Percentiles rank a stretch among this genome's conserved stretches.
These are phyloP conservation scores for Blakeslea trispora DNA, from an alignment of 371 early-diverging fungal species.

Conservation along the genomic window DNA sequence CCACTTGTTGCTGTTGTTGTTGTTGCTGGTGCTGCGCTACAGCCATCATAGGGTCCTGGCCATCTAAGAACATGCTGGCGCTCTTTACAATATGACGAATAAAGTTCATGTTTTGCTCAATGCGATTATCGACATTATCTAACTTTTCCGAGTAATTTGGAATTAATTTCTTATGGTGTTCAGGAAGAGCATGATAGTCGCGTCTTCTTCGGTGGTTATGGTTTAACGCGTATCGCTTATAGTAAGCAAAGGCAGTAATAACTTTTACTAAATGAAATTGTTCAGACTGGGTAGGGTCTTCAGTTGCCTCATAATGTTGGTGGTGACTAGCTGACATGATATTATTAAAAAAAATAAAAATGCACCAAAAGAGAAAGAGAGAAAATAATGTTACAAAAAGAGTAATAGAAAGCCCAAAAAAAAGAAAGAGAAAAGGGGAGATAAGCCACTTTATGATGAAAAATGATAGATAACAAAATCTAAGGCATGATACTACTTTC, in stretches of 20 bases:
- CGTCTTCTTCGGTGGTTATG: constrained; percentile 72
- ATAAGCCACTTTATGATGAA: not conserved
- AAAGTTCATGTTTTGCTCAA: constrained; percentile 49
- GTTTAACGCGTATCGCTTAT: constrained; percentile 67
- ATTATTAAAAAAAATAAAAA: not conserved
- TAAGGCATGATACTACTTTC: not conserved
- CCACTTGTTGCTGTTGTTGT: constrained; percentile 1
- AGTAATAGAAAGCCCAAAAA: not conserved
- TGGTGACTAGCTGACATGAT: not conserved
- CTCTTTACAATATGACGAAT: constrained; percentile 48
- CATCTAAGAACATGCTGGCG: constrained; percentile 39
- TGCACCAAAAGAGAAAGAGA: not conserved
- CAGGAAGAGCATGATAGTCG: constrained; percentile 64
- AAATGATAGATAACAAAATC: not conserved
- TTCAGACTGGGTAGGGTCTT: constrained; percentile 28
- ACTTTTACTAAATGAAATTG: constrained; percentile 61
- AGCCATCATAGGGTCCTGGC: constrained; percentile 1
- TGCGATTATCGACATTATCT: constrained; percentile 46
- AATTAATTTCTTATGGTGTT: constrained; percentile 66
- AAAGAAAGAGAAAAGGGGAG: not conserved
- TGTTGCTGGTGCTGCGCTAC: constrained; percentile 2
- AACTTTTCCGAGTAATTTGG: constrained; percentile 55
- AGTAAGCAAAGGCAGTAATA: constrained; percentile 70
- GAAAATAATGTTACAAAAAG: not conserved
- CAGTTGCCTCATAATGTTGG: constrained; percentile 2